phyloP scores from a whole-genome alignment of 805 yeast species.

The Starmerella lactis-condensi region DNA sequence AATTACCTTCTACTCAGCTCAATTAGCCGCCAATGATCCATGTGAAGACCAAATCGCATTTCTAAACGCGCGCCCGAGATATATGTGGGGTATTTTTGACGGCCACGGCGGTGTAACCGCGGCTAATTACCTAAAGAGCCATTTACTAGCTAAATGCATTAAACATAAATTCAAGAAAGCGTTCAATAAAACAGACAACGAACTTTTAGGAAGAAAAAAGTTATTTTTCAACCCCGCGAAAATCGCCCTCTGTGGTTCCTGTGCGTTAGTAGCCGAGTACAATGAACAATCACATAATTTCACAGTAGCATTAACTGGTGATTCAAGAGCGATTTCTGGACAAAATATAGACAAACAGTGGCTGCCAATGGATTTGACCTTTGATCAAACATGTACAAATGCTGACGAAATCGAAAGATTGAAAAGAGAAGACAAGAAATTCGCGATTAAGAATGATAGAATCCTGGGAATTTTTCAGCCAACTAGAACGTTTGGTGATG shows the following conservation, averaged over 20 bases:
- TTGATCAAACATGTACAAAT: conserved; percentile 90
- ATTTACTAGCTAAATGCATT: background rate
- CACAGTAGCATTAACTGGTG: conserved; percentile 91
- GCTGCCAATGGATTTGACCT: conserved; percentile 71
- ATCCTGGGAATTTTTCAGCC: conserved; percentile 89
- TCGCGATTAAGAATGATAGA: conserved; percentile 27
- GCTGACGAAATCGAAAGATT: conserved; percentile 71
- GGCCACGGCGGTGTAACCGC: conserved; percentile 98
- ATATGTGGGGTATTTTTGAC: conserved; percentile 88
- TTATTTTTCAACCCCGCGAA: conserved; percentile 42
- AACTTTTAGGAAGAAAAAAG: conserved; percentile 35
- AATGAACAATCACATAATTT: conserved; percentile 55
- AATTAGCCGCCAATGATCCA: conserved; percentile 78
- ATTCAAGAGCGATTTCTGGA: conserved; percentile 78
- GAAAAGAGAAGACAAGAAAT: conserved; percentile 50
- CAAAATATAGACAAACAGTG: conserved; percentile 41
- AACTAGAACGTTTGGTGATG: conserved; percentile 92
- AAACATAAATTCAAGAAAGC: conserved; percentile 52
- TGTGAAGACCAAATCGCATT: conserved; percentile 70
- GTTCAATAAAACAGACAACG: conserved; percentile 67
- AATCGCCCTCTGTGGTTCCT: conserved; percentile 91
- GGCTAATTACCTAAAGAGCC: conserved; percentile 21
- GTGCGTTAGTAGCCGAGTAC: conserved; percentile 74
- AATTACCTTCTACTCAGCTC: conserved; percentile 78
- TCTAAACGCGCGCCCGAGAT: conserved; percentile 48